Evolutionary conservation across 2,329 filamentous ascomycete genomes (phyloP).

Genomic region (Neofusicoccum umdonicola): DNA sequence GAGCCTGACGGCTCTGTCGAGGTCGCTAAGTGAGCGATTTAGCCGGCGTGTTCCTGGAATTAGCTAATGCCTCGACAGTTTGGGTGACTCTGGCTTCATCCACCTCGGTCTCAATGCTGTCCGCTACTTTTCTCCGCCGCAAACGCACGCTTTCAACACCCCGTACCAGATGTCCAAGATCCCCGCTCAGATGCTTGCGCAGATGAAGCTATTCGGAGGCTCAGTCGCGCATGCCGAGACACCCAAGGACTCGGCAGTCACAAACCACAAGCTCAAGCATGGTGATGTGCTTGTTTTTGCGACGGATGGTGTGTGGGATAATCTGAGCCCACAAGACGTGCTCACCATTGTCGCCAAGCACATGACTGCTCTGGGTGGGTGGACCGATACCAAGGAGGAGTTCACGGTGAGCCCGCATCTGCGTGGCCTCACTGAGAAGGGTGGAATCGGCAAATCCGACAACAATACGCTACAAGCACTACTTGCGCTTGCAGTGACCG

Average conservation of each 20-base stretch:
- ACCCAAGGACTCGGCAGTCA: slow-evolving; percentile 79
- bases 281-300: slow-evolving; percentile 93
- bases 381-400: slow-evolving; percentile 59
- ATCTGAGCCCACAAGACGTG: slow-evolving; percentile 86
- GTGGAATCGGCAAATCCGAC: slow-evolving; percentile 41
- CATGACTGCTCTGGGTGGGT: slow-evolving; percentile 74
- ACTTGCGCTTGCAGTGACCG: slow-evolving; percentile 75
- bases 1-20: slow-evolving; percentile 72
- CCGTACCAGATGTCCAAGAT: slow-evolving; percentile 92
- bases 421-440: slow-evolving; percentile 50
- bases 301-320: slow-evolving; percentile 95
- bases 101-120: slow-evolving; percentile 83
- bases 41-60: background rate
- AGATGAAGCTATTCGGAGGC: slow-evolving; percentile 77
- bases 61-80: slow-evolving; percentile 36
- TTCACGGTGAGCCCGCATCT: slow-evolving; percentile 61
- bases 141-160: slow-evolving; percentile 97
- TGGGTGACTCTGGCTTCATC: slow-evolving; percentile 92
- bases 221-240: slow-evolving; percentile 70
- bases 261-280: slow-evolving; percentile 73
- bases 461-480: slow-evolving; percentile 68
- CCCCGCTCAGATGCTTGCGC: slow-evolving; percentile 72
- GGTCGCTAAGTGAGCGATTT: slow-evolving; percentile 66
- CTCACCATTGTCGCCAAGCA: slow-evolving; percentile 72
- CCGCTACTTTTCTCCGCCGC: slow-evolving; percentile 75